Percentiles rank a stretch among this genome's conserved stretches.
These are phyloP conservation scores for Pseudopediastrum boryanum DNA, from an alignment of 139 green algal genomes.

Conservation along the genomic window DNA sequence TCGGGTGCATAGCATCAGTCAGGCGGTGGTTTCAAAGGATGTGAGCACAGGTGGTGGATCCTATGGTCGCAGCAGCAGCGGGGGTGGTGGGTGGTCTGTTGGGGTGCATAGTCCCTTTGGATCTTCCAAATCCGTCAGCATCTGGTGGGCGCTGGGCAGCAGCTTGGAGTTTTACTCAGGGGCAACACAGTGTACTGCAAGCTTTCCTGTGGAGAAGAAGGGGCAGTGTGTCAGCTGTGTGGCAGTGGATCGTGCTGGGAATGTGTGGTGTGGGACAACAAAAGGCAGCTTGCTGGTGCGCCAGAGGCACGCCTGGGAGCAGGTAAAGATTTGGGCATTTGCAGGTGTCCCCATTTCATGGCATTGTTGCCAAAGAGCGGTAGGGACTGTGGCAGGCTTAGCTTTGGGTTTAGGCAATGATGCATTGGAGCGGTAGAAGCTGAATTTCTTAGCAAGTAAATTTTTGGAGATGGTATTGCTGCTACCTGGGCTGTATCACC, in stretches of 20 bases:
- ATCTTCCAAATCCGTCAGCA: not conserved
- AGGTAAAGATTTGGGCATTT: no score
- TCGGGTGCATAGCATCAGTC: slow-evolving; percentile 22
- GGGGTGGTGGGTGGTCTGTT: not conserved
- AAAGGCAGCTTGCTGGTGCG: slow-evolving; percentile 40
- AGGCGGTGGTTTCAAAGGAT: not conserved
- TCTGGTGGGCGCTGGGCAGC: slow-evolving; percentile 45
- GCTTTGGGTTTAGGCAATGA: no score
- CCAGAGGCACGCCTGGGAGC: slow-evolving; percentile 38
- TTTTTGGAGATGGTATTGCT: no score
- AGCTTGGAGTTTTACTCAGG: slow-evolving; percentile 51
- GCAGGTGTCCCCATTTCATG: no score
- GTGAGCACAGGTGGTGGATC: not conserved
- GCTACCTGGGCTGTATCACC: no score
- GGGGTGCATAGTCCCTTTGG: not conserved
- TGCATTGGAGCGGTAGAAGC: no score
- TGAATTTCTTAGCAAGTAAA: no score
- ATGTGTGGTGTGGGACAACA: slow-evolving; percentile 52
- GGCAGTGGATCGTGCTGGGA: slow-evolving; percentile 40
- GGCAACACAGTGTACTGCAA: slow-evolving; percentile 46
- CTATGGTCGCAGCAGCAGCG: not conserved
- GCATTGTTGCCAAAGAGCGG: no score
- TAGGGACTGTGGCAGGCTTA: no score
- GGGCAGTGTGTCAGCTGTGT: slow-evolving; percentile 36
- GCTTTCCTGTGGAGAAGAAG: slow-evolving; percentile 3